Conservation (phyloP, 352 stramenopile species). For the Plasmopara viticola region DNA sequence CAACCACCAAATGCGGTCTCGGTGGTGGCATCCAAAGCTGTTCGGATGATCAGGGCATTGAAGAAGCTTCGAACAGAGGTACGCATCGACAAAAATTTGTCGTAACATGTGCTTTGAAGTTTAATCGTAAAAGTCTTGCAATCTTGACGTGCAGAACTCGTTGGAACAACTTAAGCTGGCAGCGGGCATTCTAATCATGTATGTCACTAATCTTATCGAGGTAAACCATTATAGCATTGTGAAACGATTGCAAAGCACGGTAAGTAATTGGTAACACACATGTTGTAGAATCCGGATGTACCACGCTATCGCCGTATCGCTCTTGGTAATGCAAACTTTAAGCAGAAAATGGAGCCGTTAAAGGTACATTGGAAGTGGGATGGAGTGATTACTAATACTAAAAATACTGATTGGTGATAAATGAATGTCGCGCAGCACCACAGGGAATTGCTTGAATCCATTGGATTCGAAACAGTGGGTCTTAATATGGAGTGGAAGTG, state of each 20-base stretch:
- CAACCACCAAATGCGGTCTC: slow-evolving; percentile 10
- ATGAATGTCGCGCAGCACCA: slow-evolving; percentile 41
- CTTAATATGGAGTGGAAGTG: slow-evolving; percentile 84
- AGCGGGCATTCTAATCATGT: slow-evolving; percentile 74
- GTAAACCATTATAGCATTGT: slow-evolving; percentile 18
- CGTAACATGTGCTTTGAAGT: not conserved
- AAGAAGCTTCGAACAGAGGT: slow-evolving; percentile 53
- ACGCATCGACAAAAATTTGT: not conserved
- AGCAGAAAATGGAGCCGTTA: slow-evolving; percentile 78
- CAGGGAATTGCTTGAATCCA: slow-evolving; percentile 64
- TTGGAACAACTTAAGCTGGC: slow-evolving; percentile 62
- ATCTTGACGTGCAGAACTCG: slow-evolving; percentile 42
- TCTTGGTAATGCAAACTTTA: slow-evolving; percentile 74
- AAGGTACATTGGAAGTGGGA: slow-evolving; percentile 31
- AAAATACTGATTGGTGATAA: too few relatives aligned
- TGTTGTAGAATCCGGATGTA: slow-evolving; percentile 64
- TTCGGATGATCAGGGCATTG: slow-evolving; percentile 40
- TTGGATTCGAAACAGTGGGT: slow-evolving; percentile 66
- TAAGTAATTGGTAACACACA: not conserved
- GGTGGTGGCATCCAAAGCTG: slow-evolving; percentile 21
- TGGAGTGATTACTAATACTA: too few relatives aligned
- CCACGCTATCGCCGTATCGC: slow-evolving; percentile 77
- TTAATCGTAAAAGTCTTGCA: not conserved
- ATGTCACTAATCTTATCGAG: slow-evolving; percentile 82
- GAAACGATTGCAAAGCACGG: not conserved